Percentiles rank a stretch among this genome's conserved stretches.
phyloP scores from a whole-genome alignment of 352 stramenopile species.

The Peronosclerospora sorghi region DNA sequence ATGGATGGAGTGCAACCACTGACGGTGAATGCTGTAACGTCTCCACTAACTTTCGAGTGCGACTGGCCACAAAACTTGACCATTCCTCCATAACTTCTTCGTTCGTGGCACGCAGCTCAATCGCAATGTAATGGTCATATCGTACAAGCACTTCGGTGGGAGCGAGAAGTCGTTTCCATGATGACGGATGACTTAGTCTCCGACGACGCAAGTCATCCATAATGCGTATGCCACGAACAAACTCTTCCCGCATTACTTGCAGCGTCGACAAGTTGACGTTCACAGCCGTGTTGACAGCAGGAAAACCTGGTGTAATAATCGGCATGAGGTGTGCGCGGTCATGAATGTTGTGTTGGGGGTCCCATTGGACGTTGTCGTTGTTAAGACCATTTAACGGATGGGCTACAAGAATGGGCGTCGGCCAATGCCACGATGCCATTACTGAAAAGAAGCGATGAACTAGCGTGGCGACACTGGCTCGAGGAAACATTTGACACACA shows the following conservation, averaged over 20 bases:
- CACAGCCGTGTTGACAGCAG: slow-evolving; percentile 71
- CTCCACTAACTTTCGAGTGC: slow-evolving; percentile 77
- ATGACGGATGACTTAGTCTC: slow-evolving; percentile 49
- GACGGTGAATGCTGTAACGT: slow-evolving; percentile 57
- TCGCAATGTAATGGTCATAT: slow-evolving; percentile 74
- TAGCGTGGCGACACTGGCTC: slow-evolving; percentile 53
- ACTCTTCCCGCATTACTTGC: slow-evolving; percentile 63
- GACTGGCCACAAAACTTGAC: slow-evolving; percentile 68
- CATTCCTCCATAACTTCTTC: slow-evolving; percentile 56
- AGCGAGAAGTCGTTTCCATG: slow-evolving; percentile 69
- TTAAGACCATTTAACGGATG: slow-evolving; percentile 38
- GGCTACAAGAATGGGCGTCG: slow-evolving; percentile 62
- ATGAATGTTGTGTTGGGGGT: slow-evolving; percentile 57
- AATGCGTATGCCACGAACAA: slow-evolving; percentile 58
- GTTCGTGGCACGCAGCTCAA: slow-evolving; percentile 43
- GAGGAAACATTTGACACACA: slow-evolving; percentile 81
- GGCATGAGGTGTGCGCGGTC: slow-evolving; percentile 78
- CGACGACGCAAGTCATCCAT: slow-evolving; percentile 58
- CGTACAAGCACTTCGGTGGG: slow-evolving; percentile 69
- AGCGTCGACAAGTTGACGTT: slow-evolving; percentile 77
- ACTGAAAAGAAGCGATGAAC: slow-evolving; percentile 78
- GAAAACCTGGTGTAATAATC: slow-evolving; percentile 80
- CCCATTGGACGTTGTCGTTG: slow-evolving; percentile 48
- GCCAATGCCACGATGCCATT: slow-evolving; percentile 69
- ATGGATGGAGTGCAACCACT: slow-evolving; percentile 54